Conservation (phyloP, 768 basidiomycete genomes). For the Hygrocybe punicea region DNA sequence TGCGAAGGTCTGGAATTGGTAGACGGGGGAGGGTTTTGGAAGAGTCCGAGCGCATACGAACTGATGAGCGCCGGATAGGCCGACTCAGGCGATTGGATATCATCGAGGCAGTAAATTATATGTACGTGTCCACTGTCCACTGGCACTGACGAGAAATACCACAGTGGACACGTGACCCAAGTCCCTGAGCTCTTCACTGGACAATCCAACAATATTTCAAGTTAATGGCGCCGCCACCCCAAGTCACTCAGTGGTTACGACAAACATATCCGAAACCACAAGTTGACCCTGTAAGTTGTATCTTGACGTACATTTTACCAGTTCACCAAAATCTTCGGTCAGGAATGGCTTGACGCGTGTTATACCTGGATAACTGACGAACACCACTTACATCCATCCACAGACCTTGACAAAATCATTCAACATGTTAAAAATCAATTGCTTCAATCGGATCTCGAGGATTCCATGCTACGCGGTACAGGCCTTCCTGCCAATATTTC, state of each 20-base stretch:
- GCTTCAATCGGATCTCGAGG: conserved; percentile 64
- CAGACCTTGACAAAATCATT: conserved; percentile 51
- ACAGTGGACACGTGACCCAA: background rate
- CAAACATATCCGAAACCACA: conserved; percentile 56
- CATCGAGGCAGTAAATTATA: conserved; percentile 2
- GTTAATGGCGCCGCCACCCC: conserved; percentile 31
- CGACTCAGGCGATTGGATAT: background rate
- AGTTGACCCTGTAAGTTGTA: conserved; percentile 54
- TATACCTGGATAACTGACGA: conserved; percentile 58
- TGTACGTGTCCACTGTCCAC: no score
- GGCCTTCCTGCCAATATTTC: conserved; percentile 55
- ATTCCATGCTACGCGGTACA: conserved; percentile 68
- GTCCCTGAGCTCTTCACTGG: no score
- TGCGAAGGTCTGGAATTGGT: conserved; percentile 75
- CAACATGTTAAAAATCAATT: conserved; percentile 61
- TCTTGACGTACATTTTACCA: background rate
- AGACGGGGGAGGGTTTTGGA: conserved; percentile 55
- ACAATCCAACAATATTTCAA: no score
- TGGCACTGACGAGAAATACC: no score
- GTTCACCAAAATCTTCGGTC: conserved; percentile 5
- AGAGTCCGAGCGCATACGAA: conserved; percentile 20
- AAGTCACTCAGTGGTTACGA: conserved; percentile 52
- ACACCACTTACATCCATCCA: conserved; percentile 44
- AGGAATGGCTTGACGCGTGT: conserved; percentile 79
- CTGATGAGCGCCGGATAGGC: background rate